A percentile compares a stretch with the other conserved stretches of the same genome.
Evolutionary conservation across 2,329 filamentous ascomycete genomes (phyloP).

Genomic region (Ophiostoma australiae): DNA sequence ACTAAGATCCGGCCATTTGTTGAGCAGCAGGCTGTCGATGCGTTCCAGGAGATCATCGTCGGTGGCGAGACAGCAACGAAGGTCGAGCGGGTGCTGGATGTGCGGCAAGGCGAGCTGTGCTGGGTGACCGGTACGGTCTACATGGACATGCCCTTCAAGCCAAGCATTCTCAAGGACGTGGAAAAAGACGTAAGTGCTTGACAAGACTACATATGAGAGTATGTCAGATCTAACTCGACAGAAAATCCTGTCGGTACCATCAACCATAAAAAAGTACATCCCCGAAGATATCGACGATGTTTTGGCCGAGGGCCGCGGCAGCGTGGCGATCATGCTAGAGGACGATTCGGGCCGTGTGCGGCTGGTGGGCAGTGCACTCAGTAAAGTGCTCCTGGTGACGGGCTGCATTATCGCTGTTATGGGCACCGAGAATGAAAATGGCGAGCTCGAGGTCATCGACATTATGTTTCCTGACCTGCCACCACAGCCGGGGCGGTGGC

Average conservation of each 20-base stretch:
- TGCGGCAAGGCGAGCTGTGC: slow-evolving; percentile 89
- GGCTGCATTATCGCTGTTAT: slow-evolving; percentile 92
- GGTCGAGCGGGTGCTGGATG: slow-evolving; percentile 87
- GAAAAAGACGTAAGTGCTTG: slow-evolving; percentile 68
- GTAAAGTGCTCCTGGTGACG: slow-evolving; percentile 71
- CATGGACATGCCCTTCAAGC: slow-evolving; percentile 95
- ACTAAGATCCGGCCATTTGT: slow-evolving; percentile 81
- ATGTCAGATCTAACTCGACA: not conserved
- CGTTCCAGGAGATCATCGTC: slow-evolving; percentile 75
- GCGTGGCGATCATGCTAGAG: slow-evolving; percentile 65
- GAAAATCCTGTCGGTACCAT: slow-evolving; percentile 43
- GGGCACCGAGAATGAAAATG: slow-evolving; percentile 86
- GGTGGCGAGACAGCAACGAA: slow-evolving; percentile 67
- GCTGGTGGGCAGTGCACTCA: slow-evolving; percentile 66
- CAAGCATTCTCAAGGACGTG: slow-evolving; percentile 91
- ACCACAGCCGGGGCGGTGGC: slow-evolving; percentile 76
- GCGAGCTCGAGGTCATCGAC: slow-evolving; percentile 89
- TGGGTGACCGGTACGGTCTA: slow-evolving; percentile 95
- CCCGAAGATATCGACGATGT: slow-evolving; percentile 57
- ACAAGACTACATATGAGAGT: not conserved
- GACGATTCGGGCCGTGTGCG: slow-evolving; percentile 89
- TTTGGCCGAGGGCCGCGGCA: slow-evolving; percentile 28
- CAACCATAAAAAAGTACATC: slow-evolving; percentile 70
- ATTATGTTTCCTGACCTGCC: slow-evolving; percentile 82
- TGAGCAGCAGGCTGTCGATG: slow-evolving; percentile 64